Evolutionary conservation across 2,329 filamentous ascomycete species (phyloP), one percentile per base, ranked within the genome.

Genomic region (Talaromyces sp.): DNA sequence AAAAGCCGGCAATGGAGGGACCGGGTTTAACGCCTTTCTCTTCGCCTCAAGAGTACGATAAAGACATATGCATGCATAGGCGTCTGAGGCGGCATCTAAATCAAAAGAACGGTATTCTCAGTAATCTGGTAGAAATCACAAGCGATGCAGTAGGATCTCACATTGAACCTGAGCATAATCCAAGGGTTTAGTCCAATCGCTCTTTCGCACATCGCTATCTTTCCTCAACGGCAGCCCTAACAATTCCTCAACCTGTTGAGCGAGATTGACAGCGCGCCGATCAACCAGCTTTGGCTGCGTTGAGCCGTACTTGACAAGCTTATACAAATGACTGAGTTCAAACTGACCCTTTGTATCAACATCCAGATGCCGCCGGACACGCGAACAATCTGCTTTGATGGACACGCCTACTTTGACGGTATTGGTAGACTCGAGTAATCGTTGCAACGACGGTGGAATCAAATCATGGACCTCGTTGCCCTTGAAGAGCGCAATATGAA

Each of bases 301-400:
- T 60, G 79, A 75, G 0, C 84, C 86, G 71, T 86, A 88, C 65
- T 87, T 92, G 66, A 96, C 84, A 11, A 96, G 78, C 67, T 86
- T 90, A 75, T 93, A 88, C 25, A 96, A 77, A 71, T 96, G 89
- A 72, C 90, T 93, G 7, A 96, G 81, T 76, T 97, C 93, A 65
- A 96, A 85, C 3, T 91, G 78, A 0, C 90, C 90, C 57, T 80
- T 82, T 1, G 87, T 80, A 0, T 88, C 73, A 28, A 96, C 81
- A 0, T 77, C 79, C 2, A 96, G 81, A 66, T 80, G 85, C n/a
- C 84, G 88, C 31, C 79, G 81, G 12, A 97, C 71, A 33, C 92
- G 85, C 1, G 85, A 88, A 64, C 83, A 84, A 67, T 91, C 92
- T 40, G 84, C 88, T 68, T 84, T 83, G 67, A 97, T 89, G 59